Percentiles rank a stretch among this genome's conserved stretches.
Conservation (phyloP, 495 filamentous ascomycete species). For the Xylaria acuta region DNA sequence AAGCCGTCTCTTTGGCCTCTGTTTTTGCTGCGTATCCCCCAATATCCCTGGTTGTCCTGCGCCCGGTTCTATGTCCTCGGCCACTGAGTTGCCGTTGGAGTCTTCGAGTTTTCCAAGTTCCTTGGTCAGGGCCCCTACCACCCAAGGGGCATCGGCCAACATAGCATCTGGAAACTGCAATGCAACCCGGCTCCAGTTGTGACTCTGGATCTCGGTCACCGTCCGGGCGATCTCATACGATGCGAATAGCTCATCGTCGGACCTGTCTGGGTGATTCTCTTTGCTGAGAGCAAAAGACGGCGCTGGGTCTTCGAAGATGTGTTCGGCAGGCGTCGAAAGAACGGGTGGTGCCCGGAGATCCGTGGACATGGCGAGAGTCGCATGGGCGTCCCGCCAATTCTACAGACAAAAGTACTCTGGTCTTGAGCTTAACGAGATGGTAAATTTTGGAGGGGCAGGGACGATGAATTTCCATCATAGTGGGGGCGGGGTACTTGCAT, state of each 20-base stretch:
- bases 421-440: neutral
- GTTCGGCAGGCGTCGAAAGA: conserved; percentile 85
- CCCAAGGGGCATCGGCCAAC: conserved; percentile 82
- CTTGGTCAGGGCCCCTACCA: conserved; percentile 70
- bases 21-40: conserved; percentile 17
- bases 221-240: conserved; percentile 90
- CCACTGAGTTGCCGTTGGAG: conserved; percentile 20
- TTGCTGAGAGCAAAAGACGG: conserved; percentile 41
- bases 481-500: conserved; percentile 21
- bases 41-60: neutral
- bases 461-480: conserved; percentile 16
- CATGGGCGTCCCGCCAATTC: neutral
- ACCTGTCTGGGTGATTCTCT: conserved; percentile 48
- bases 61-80: neutral
- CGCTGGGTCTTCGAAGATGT: conserved; percentile 71
- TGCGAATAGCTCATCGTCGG: conserved; percentile 73
- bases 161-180: conserved; percentile 95
- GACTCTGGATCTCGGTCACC: conserved; percentile 70
- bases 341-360: conserved; percentile 65
- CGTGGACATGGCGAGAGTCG: conserved; percentile 37
- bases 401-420: neutral
- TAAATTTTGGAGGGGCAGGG: conserved; percentile 23
- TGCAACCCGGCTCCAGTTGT: conserved; percentile 77
- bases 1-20: conserved; percentile 52
- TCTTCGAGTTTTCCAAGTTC: conserved; percentile 57